A percentile compares a stretch with the other conserved stretches of the same genome.
Conservation (phyloP, 305 asterid species). For the Andrographis paniculata region DNA sequence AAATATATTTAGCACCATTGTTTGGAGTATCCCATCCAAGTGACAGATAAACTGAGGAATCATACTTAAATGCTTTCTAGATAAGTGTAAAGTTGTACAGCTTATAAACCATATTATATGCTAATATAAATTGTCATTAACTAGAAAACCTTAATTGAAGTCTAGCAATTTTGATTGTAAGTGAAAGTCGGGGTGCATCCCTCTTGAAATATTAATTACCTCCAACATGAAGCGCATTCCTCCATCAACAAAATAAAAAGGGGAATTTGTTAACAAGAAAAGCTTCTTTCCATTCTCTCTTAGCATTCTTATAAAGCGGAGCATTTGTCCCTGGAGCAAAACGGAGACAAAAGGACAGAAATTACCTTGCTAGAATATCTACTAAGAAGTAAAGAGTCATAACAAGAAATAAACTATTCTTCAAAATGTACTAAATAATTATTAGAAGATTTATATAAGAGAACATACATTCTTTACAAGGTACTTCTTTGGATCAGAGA, state of each 20-base stretch:
- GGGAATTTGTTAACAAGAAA: conserved; percentile 90
- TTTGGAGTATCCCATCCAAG: not conserved
- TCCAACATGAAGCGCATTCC: conserved; percentile 89
- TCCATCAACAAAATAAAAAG: conserved; percentile 93
- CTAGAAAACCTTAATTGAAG: conserved; percentile 1
- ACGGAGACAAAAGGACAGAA: conserved; percentile 18
- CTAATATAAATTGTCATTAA: too few species aligned
- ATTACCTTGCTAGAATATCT: conserved; percentile 9
- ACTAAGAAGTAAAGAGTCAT: conserved; percentile 3
- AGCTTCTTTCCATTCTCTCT: conserved; percentile 89
- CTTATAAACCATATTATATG: too few species aligned
- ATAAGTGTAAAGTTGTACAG: too few species aligned
- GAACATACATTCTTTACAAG: conserved; percentile 77
- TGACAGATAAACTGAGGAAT: too few species aligned
- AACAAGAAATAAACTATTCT: not conserved
- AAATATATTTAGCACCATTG: conserved; percentile 14
- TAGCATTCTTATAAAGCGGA: conserved; percentile 66
- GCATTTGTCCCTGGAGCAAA: conserved; percentile 58
- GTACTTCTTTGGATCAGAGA: conserved; percentile 73
- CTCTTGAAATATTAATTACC: conserved; percentile 34
- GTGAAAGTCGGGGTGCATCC: conserved; percentile 8
- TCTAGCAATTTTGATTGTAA: conserved; percentile 6
- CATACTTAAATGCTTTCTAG: not conserved
- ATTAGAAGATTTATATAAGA: too few species aligned
- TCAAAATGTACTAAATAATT: too few species aligned